Evolutionary conservation across 352 stramenopile genomes (phyloP).

Genomic region (Pythium brassicae): DNA sequence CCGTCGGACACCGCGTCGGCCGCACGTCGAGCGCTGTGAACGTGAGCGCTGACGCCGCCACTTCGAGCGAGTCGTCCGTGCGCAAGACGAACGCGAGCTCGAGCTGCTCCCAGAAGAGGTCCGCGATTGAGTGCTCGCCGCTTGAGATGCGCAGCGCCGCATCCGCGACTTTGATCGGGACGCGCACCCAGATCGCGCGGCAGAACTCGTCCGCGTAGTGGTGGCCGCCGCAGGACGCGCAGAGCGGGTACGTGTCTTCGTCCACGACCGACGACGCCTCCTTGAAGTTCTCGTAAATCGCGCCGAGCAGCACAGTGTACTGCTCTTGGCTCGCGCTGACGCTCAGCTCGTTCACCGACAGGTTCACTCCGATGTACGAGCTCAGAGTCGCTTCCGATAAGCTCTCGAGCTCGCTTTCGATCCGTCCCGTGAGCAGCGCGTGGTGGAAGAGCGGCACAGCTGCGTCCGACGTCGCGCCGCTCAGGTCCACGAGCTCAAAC

Average conservation of each 20-base stretch:
- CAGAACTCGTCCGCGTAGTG: constrained; percentile 62
- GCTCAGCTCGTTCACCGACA: constrained; percentile 79
- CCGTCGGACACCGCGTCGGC: constrained; percentile 37
- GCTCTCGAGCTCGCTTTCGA: constrained; percentile 72
- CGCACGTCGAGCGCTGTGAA: constrained; percentile 65
- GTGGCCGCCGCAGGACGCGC: constrained; percentile 51
- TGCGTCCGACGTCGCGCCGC: constrained; percentile 52
- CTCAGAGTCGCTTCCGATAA: constrained; percentile 54
- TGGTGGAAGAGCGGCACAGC: constrained; percentile 71
- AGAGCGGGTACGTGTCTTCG: constrained; percentile 79
- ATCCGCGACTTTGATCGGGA: constrained; percentile 72
- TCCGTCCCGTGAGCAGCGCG: constrained; percentile 65
- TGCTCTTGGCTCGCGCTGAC: constrained; percentile 54
- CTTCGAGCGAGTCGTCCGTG: constrained; percentile 79
- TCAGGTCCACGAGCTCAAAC: constrained; percentile 84
- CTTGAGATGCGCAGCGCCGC: constrained; percentile 70
- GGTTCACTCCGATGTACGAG: constrained; percentile 58
- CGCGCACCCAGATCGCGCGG: constrained; percentile 75
- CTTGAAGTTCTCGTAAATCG: constrained; percentile 87
- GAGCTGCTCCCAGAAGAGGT: constrained; percentile 80
- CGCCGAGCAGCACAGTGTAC: constrained; percentile 68
- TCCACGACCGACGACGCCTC: constrained; percentile 69
- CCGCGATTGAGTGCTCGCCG: constrained; percentile 45
- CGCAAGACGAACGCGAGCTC: constrained; percentile 72
- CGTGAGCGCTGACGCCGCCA: constrained; percentile 52